Percentiles rank a stretch among this genome's conserved stretches.
Evolutionary conservation across 116 monocot species (phyloP).

Genomic region (Trichopus zeylanicus): DNA sequence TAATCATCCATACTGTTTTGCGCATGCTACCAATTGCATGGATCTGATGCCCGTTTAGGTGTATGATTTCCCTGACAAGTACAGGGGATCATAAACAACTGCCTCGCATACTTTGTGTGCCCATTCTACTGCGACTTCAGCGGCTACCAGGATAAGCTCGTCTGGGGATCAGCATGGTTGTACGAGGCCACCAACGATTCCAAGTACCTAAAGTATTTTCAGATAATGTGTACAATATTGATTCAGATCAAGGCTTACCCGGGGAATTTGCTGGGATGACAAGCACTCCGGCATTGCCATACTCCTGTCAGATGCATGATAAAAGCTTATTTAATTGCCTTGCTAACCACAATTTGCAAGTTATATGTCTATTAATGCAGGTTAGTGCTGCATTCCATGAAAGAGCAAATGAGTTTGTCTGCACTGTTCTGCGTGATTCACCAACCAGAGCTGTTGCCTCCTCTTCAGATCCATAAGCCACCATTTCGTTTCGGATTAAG

Average conservation of each 20-base stretch:
- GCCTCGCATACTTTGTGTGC: slow-evolving; percentile 24
- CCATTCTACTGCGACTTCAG: slow-evolving; percentile 48
- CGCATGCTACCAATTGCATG: neutral
- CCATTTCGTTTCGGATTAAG: too few species aligned
- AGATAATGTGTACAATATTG: neutral
- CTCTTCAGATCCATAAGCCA: too few species aligned
- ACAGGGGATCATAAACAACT: slow-evolving; percentile 42
- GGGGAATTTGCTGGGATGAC: slow-evolving; percentile 52
- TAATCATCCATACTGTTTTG: neutral
- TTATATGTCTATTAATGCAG: too few species aligned
- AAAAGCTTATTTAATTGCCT: neutral
- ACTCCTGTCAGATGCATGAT: slow-evolving; percentile 21
- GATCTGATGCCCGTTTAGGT: slow-evolving; percentile 8
- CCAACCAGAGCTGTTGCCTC: too few species aligned
- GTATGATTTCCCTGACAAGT: slow-evolving; percentile 34
- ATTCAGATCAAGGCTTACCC: too few species aligned
- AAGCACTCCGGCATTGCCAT: slow-evolving; percentile 38
- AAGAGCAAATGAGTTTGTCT: too few species aligned
- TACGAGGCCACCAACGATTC: slow-evolving; percentile 26
- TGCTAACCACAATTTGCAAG: neutral
- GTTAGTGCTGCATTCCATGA: too few species aligned
- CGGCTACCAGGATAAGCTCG: slow-evolving; percentile 57
- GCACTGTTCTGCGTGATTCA: too few species aligned
- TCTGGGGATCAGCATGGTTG: slow-evolving; percentile 52
- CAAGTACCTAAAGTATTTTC: slow-evolving; percentile 18